Base-by-base conservation (phyloP, 1,139 yeast species). In the Saccharomyces uvarum region DNA sequence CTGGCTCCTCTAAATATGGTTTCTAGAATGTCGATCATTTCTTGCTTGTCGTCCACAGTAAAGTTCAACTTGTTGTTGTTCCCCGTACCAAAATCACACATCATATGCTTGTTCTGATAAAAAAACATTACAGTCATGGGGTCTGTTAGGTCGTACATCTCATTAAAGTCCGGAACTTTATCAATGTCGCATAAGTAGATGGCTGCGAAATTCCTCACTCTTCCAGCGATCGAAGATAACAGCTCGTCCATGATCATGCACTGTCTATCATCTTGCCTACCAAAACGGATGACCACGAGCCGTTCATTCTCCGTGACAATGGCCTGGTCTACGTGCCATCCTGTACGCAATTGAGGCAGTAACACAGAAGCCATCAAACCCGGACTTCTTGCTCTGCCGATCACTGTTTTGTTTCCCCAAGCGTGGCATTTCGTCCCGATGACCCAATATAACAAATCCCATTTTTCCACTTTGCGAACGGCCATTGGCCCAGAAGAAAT, bases 71-170 rank as follows among this genome's bases (percentile, higher is more conserved):
- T 93, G 75, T 95, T 93, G 72, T 95, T 93, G 68, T 93, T 89
- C 47, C 99, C 99, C 0, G 99, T 93, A 2, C 99, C 99, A 71
- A 90, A 90, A 74, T 93, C 99, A 72, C 97, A 88, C 89, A 91
- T 83, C 96, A 95, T 91, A 70, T 93, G 99, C 69, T 90, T 91
- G 73, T 93, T 93, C 54, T 96, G 76, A 72, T 81, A 89, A 70
- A 93, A 93, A 68, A 93, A 91, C 98, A 93, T 93, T 54, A 93
- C 77, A 51, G 96, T 84, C 77, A 88, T 83, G 31, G 96, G 95
- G 61, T 89, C 97, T 66, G 86, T 88, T 6, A 47, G 19, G 70
- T 93, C 98, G 70, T 93, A 93, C 95, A 93, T 90, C 64, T 83
- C 79, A 70, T 90, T 91, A 72, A 93, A 93, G 63, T 91, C 99